A percentile compares a stretch with the other conserved stretches of the same genome.
These are phyloP conservation scores for Monilinia fructicola DNA, from an alignment of 2,329 filamentous ascomycete genomes.

Conservation along the genomic window DNA sequence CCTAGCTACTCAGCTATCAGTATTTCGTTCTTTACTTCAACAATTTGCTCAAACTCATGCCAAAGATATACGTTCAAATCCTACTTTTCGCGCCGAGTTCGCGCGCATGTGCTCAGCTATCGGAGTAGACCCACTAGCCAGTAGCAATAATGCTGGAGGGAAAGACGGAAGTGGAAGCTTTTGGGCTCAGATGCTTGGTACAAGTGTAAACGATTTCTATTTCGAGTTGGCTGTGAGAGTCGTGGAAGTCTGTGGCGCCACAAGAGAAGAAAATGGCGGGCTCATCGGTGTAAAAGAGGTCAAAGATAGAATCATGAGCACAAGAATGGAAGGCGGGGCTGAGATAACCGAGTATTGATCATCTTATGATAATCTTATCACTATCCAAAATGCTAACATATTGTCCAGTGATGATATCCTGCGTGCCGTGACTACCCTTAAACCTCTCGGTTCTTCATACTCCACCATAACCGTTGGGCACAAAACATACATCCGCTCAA, in stretches of 20 bases:
- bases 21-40: slow-evolving; percentile 93
- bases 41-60: slow-evolving; percentile 94
- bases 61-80: slow-evolving; percentile 93
- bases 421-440: slow-evolving; percentile 81
- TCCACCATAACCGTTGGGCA: slow-evolving; percentile 79
- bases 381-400: slow-evolving; percentile 17
- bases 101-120: slow-evolving; percentile 98
- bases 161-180: slow-evolving; percentile 62
- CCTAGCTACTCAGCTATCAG: slow-evolving; percentile 87
- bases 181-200: slow-evolving; percentile 89
- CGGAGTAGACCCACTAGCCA: slow-evolving; percentile 91
- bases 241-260: slow-evolving; percentile 87
- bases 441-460: slow-evolving; percentile 85
- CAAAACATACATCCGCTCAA: slow-evolving; percentile 83
- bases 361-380: neutral
- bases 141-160: slow-evolving; percentile 53
- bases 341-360: slow-evolving; percentile 70
- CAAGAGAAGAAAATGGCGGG: slow-evolving; percentile 86
- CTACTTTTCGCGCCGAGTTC: slow-evolving; percentile 92
- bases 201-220: slow-evolving; percentile 96
- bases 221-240: slow-evolving; percentile 96
- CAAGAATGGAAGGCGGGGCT: slow-evolving; percentile 70
- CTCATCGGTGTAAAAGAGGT: slow-evolving; percentile 84
- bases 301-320: slow-evolving; percentile 69
- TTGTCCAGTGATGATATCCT: slow-evolving; percentile 75